These are phyloP conservation scores for Lasiosphaeria hispida DNA, from an alignment of 495 filamentous ascomycete genomes.

Conservation along the genomic window DNA sequence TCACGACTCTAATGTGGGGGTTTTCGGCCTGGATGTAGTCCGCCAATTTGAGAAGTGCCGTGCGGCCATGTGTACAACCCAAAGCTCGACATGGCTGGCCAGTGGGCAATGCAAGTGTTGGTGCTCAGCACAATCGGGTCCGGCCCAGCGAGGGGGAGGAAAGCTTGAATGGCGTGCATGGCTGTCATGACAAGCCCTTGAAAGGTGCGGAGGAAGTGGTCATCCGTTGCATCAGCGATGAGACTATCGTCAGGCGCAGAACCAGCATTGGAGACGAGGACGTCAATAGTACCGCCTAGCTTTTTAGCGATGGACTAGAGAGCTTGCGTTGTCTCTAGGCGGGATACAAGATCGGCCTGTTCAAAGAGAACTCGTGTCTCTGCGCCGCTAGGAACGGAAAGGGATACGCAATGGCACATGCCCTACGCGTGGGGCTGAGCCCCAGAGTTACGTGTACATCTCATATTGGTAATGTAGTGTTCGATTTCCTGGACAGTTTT, in stretches of 20 bases:
- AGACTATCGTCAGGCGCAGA: not conserved
- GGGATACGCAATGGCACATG: too few relatives aligned
- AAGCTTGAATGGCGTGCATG: conserved; percentile 34
- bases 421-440: too few relatives aligned
- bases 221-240: conserved; percentile 23
- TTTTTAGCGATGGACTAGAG: not conserved
- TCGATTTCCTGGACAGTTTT: too few relatives aligned
- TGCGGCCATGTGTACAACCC: not conserved
- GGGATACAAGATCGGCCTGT: conserved; percentile 12
- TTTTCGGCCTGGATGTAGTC: not conserved
- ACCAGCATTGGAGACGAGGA: conserved; percentile 17
- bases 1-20: not conserved
- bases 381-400: not conserved
- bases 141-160: conserved; percentile 10
- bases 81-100: not conserved
- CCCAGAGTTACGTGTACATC: too few relatives aligned
- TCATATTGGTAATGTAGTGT: too few relatives aligned
- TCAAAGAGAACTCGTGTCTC: conserved; percentile 15
- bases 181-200: conserved; percentile 43
- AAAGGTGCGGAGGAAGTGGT: conserved; percentile 12
- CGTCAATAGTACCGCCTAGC: conserved; percentile 8
- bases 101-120: not conserved
- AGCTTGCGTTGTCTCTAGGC: not conserved
- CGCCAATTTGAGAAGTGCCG: not conserved
- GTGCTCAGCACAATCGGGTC: conserved; percentile 7